Conservation (phyloP, 371 early-diverging fungal genomes). For the Mortierella sp. region DNA sequence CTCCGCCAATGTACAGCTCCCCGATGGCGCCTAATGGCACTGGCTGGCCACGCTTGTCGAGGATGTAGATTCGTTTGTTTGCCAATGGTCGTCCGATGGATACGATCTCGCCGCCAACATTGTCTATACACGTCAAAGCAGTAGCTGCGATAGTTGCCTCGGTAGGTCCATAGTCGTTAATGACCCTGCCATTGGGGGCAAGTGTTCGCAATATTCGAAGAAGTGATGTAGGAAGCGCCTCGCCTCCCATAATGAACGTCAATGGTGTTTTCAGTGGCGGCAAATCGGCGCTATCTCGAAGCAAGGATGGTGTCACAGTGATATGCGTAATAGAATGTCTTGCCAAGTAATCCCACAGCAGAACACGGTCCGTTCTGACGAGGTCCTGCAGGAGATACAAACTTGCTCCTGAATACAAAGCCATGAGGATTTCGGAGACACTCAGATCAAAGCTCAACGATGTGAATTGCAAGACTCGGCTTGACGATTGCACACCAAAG, state of each 20-base stretch:
- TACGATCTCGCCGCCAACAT: not conserved
- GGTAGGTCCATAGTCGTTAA: conserved; percentile 48
- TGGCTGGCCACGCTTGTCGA: conserved; percentile 8
- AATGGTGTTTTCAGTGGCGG: too few species aligned
- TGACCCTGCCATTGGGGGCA: too few species aligned
- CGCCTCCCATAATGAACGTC: too few species aligned
- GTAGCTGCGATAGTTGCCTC: conserved; percentile 18
- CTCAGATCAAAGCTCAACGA: conserved; percentile 6
- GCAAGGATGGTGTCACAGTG: conserved; percentile 1
- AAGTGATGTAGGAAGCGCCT: too few species aligned
- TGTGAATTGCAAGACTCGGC: conserved; percentile 1
- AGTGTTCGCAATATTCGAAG: too few species aligned
- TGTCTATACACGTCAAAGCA: not conserved
- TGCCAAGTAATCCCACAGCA: not conserved
- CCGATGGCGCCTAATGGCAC: conserved; percentile 25
- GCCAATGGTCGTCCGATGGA: conserved; percentile 18
- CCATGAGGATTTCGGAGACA: not conserved
- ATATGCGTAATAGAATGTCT: not conserved
- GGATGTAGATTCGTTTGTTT: conserved; percentile 18
- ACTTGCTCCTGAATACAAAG: not conserved
- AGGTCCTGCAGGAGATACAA: not conserved
- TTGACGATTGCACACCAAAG: not conserved
- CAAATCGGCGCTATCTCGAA: conserved; percentile 1
- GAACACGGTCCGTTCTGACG: not conserved
- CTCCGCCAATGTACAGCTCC: conserved; percentile 12